Conservation (phyloP, 176 grass and related monocot genomes). For the Areca catechu region DNA sequence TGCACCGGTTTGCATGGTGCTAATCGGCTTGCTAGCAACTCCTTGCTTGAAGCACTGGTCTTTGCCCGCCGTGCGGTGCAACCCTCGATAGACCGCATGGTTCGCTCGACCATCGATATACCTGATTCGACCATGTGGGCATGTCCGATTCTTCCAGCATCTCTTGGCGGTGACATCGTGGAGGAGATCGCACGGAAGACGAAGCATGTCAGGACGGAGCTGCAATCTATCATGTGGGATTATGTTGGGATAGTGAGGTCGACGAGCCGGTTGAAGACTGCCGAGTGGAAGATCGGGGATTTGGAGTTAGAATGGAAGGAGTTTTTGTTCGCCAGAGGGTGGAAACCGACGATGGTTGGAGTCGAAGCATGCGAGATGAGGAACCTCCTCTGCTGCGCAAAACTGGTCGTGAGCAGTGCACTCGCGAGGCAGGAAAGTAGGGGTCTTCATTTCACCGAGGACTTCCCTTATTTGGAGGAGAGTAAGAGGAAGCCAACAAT, state of each 20-base stretch:
- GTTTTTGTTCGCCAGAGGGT: constrained; percentile 58
- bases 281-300: constrained; percentile 87
- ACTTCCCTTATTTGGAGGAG: constrained; percentile 86
- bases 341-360: constrained; percentile 73
- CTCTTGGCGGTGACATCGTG: constrained; percentile 29
- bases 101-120: constrained; percentile 24
- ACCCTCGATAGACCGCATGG: constrained; percentile 70
- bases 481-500: constrained; percentile 90
- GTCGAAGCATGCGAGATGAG: constrained; percentile 82
- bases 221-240: constrained; percentile 92
- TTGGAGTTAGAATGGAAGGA: constrained; percentile 84
- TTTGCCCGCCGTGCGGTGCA: constrained; percentile 80
- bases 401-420: constrained; percentile 72
- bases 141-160: constrained; percentile 34
- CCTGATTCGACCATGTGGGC: constrained; percentile 41
- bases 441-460: constrained; percentile 86
- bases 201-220: constrained; percentile 45
- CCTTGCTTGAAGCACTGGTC: constrained; percentile 88
- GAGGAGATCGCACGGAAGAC: constrained; percentile 54
- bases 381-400: constrained; percentile 87
- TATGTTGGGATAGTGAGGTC: constrained; percentile 86
- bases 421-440: constrained; percentile 79
- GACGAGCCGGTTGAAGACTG: constrained; percentile 70
- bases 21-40: constrained; percentile 95
- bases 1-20: constrained; percentile 95